phyloP scores from a whole-genome alignment of 225 moss, liverwort and hornwort genomes.

The Pseudoscleropodium purum region DNA sequence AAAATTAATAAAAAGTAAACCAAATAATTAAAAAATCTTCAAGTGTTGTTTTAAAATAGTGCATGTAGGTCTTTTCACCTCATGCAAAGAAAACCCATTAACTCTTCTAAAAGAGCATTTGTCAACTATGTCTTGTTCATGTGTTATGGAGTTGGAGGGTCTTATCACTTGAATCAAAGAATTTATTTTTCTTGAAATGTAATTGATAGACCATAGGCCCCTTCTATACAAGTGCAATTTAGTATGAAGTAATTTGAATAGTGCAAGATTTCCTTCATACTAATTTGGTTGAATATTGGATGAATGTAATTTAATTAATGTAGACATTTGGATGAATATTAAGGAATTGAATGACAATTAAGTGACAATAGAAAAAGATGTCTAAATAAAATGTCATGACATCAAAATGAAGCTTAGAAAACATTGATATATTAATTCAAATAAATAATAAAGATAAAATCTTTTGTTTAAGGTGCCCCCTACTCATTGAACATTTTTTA shows the following conservation, averaged over 20 bases:
- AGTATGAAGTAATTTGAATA: not conserved
- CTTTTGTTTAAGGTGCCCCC: too few relatives aligned
- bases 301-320: not conserved
- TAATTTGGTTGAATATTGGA: not conserved
- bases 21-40: too few relatives aligned
- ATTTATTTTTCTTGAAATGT: not conserved
- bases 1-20: not conserved
- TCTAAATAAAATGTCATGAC: not conserved
- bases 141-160: accelerated
- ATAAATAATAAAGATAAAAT: not conserved
- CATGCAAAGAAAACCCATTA: not conserved
- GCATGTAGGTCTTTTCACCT: not conserved
- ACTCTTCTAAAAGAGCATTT: not conserved
- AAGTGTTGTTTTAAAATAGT: not conserved
- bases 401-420: not conserved
- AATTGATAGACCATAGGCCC: not conserved
- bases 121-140: not conserved
- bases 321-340: not conserved
- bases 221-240: not conserved
- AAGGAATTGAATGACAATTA: not conserved
- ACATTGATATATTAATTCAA: not conserved
- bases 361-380: not conserved
- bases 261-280: not conserved
- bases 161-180: not conserved
- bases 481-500: too few relatives aligned